Evolutionary conservation across 2,329 filamentous ascomycete species (phyloP).

Genomic region (Fusarium falciforme): DNA sequence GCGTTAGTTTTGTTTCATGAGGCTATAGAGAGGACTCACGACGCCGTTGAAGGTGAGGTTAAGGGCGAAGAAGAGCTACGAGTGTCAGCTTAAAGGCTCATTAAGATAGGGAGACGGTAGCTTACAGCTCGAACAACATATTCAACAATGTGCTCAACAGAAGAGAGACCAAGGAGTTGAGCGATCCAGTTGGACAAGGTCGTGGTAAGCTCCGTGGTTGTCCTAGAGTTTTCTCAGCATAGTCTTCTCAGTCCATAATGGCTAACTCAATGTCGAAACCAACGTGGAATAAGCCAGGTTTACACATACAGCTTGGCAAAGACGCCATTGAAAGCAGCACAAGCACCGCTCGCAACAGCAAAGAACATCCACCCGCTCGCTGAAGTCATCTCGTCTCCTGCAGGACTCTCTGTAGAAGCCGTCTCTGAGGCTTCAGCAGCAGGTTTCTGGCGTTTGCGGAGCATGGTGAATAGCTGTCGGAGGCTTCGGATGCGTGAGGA

Average conservation of each 20-base stretch:
- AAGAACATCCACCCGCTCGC: conserved; percentile 70
- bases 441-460: conserved; percentile 43
- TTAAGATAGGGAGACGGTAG: neutral
- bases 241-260: neutral
- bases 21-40: conserved; percentile 53
- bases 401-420: neutral
- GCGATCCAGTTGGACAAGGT: conserved; percentile 60
- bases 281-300: neutral
- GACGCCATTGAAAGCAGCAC: conserved; percentile 83
- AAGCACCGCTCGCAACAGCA: conserved; percentile 79
- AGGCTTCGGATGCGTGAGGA: conserved; percentile 30
- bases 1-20: neutral
- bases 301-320: conserved; percentile 81
- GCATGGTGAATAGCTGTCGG: conserved; percentile 36
- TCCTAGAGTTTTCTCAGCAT: conserved; percentile 50
- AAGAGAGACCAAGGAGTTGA: conserved; percentile 55
- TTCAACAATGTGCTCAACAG: conserved; percentile 58
- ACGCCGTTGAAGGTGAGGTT: conserved; percentile 81
- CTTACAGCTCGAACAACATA: conserved; percentile 62
- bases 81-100: conserved; percentile 8
- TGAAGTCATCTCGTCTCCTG: conserved; percentile 15
- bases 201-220: conserved; percentile 67
- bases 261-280: neutral
- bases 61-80: conserved; percentile 77
- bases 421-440: conserved; percentile 18